Evolutionary conservation across 495 filamentous ascomycete species (phyloP).

Genomic region (Aspergillus cristatus): DNA sequence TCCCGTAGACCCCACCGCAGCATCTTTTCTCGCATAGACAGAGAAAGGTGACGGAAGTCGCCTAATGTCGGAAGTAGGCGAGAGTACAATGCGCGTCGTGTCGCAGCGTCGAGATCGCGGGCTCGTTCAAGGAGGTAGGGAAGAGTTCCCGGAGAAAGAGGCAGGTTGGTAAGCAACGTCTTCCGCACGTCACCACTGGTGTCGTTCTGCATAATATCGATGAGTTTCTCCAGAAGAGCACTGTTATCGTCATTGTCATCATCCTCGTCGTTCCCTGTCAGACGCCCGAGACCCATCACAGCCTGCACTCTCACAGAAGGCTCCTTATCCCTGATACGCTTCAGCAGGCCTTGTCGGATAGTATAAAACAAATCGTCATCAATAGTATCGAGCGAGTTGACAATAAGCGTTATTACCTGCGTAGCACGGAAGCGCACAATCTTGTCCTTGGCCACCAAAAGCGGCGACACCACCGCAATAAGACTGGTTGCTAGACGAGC

Average conservation of each 20-base stretch:
- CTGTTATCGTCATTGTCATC: constrained; percentile 57
- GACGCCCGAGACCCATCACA: constrained; percentile 75
- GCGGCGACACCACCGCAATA: constrained; percentile 55
- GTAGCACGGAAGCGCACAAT: constrained; percentile 82
- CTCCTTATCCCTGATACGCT: constrained; percentile 88
- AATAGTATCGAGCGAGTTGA: constrained; percentile 82
- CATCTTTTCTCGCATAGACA: constrained; percentile 94
- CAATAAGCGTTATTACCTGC: constrained; percentile 78
- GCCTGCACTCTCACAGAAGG: constrained; percentile 85
- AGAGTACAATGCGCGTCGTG: constrained; percentile 78
- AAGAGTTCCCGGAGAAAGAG: constrained; percentile 70
- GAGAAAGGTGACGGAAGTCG: constrained; percentile 89
- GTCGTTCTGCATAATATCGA: constrained; percentile 90
- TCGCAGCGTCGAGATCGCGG: constrained; percentile 75
- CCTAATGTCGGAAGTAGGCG: constrained; percentile 80
- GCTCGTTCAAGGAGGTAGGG: constrained; percentile 87
- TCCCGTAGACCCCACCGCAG: constrained; percentile 93
- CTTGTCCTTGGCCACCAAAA: constrained; percentile 80
- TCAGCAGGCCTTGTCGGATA: constrained; percentile 64
- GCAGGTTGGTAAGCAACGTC: constrained; percentile 79
- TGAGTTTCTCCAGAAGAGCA: constrained; percentile 68
- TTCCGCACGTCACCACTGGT: constrained; percentile 87
- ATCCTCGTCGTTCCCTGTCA: constrained; percentile 73
- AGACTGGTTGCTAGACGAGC: constrained; percentile 68
- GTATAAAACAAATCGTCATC: constrained; percentile 83